Evolutionary conservation across 768 basidiomycete genomes (phyloP), one percentile per base, ranked within the genome.

Genomic region (Strobilomyces confusus): DNA sequence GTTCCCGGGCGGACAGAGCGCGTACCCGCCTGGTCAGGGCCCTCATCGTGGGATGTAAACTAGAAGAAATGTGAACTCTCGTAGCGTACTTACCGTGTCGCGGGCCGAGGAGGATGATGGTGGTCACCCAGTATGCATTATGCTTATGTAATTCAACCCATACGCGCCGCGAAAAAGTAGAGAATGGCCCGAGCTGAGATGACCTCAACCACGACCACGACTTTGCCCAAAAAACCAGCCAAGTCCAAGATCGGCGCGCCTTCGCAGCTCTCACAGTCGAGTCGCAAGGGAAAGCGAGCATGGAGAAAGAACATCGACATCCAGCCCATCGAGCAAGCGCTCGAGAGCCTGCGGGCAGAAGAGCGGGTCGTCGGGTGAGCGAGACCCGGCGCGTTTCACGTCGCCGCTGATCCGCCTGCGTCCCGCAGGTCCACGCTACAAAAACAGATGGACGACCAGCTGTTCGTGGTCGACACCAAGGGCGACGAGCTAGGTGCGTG

Each of bases 241-340:
- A 57, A 51, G 20, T 59, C 64, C 4, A 49, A 25, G 3, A 37
- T 67, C 5, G 64, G 68, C 4, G 68, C 64, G 4, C 69, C 69
- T 29, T 61, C 68, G 5, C 69, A 69, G 30, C 60, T 57, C n/a
- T 59, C 50, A 13, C 92, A 95, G 68, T 69, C 83, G 0, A 89
- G 86, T 61, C 75, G 93, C 52, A 95, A 92, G 69, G 91, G 92
- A n/a, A 95, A 95, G 69, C 83, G 81, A 51, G 83, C 93, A 44
- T 95, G 94, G 94, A 73, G 94, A 66, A 95, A 97, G 74, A 91
- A 97, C 69, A 85, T 95, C 48, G 84, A 95, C 66, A 79, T 95
- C 46, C 80, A 82, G 23, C 84, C 83, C 46, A 84, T 94, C 19
- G 92, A 95, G 61, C 73, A 77, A 44, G 84, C 82, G 3, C 63